Percentiles rank a stretch among this genome's conserved stretches.
Conservation (phyloP, 257 asterid genomes). For the Perilla frutescens region DNA sequence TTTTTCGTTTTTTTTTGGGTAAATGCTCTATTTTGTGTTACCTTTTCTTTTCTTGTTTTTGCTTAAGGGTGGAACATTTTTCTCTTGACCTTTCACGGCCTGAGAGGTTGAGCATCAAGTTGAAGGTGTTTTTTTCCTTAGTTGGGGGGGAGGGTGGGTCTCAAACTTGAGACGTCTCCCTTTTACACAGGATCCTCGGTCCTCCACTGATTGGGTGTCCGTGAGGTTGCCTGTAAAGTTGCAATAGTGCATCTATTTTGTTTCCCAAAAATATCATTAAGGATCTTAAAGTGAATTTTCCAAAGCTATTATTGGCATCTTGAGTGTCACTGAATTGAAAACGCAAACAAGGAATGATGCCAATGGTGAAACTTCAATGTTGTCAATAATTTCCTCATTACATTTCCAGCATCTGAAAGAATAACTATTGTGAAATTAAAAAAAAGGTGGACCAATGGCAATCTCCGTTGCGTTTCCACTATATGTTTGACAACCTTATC, state of each 20-base stretch:
- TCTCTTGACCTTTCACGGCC: slow-evolving; percentile 11
- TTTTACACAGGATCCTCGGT: no score
- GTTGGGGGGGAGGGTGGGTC: no score
- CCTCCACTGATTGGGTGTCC: no score
- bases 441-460: slow-evolving; percentile 1
- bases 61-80: not conserved
- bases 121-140: not conserved
- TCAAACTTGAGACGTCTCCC: no score
- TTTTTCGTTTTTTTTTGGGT: not conserved
- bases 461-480: not conserved
- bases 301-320: not conserved
- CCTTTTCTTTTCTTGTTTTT: slow-evolving; percentile 1
- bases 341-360: slow-evolving; percentile 1
- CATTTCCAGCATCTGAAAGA: slow-evolving; percentile 5
- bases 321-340: not conserved
- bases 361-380: not conserved
- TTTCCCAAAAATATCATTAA: slow-evolving; percentile 16
- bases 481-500: not conserved
- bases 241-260: slow-evolving; percentile 16
- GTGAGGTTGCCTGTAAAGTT: slow-evolving; percentile 14
- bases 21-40: not conserved
- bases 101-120: slow-evolving; percentile 8
- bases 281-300: not conserved
- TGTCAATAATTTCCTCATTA: slow-evolving; percentile 13
- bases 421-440: not conserved